Evolutionary conservation across 2,329 filamentous ascomycete species (phyloP), one percentile per base, ranked within the genome.

Genomic region (Colletotrichum somersetense): DNA sequence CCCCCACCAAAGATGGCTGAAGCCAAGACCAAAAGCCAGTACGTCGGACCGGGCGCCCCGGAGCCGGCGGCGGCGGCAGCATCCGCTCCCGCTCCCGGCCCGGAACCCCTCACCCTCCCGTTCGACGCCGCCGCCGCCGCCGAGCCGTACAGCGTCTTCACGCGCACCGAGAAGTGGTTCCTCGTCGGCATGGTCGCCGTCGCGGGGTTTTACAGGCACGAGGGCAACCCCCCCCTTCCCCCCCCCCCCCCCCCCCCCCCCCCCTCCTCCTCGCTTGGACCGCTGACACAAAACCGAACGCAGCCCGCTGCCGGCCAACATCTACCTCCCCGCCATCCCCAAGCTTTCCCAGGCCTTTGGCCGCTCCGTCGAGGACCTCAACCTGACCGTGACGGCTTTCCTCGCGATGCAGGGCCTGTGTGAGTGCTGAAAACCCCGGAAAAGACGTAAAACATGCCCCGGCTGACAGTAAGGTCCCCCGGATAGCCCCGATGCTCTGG

Each of bases 241-340:
- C 40, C 16, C 10, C 40, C 16, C 30, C 16, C 18, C 40, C 40
- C 14, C 16, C 40, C 14, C 14, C 14, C 14, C 40, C 40, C 16
- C 10, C 40, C 16, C 5, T 10, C 38, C 2, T 16, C 12, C 10
- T 11, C 12, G 10, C 38, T 40, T 11, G 1, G 12, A 3, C 14
- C 40, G 40, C 40, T 42, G 14, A 42, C 40, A 16, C 12, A 26
- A 26, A 3, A 2, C 12, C 12, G 2, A 4, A 42, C 62, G 66
- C 59, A 80, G 79, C 33, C 79, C 79, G 20, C 62, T 81, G 40
- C 79, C 79, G 0, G 79, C 79, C 35, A 81, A 80, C 72, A 80
- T 81, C 33, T 81, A 81, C 58, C 78, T 81, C 38, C 80, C 79
- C 1, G 78, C 78, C 4, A 77, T 81, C 3, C 79, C 79, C 0